phyloP scores from a whole-genome alignment of 2,329 filamentous ascomycete species.

The Aspergillus calidoustus region DNA sequence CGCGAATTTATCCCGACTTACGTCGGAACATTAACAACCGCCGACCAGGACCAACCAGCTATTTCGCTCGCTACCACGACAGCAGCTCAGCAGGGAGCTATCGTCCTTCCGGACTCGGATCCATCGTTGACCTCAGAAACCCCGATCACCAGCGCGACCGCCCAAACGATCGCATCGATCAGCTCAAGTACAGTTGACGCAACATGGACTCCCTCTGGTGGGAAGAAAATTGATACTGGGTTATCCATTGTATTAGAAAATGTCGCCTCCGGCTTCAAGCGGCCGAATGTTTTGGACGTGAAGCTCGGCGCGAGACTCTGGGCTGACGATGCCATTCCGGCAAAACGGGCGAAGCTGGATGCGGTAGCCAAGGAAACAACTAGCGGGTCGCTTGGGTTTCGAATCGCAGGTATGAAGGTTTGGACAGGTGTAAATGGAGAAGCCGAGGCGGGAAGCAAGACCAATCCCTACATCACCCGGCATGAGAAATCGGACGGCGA shows the following conservation, averaged over 20 bases:
- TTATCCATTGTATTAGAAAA: slow-evolving; percentile 85
- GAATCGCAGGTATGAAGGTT: slow-evolving; percentile 69
- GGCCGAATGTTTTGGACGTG: slow-evolving; percentile 88
- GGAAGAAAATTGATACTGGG: slow-evolving; percentile 73
- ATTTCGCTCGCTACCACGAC: slow-evolving; percentile 50
- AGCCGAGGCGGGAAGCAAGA: slow-evolving; percentile 37
- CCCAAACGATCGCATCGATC: slow-evolving; percentile 10
- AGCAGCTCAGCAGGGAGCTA: slow-evolving; percentile 45
- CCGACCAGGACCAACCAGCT: slow-evolving; percentile 51
- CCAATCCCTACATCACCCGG: slow-evolving; percentile 38
- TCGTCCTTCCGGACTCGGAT: slow-evolving; percentile 33
- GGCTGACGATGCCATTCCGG: slow-evolving; percentile 69
- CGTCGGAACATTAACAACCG: slow-evolving; percentile 78
- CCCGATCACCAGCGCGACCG: slow-evolving; percentile 21
- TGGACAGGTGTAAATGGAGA: slow-evolving; percentile 50
- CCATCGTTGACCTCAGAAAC: slow-evolving; percentile 26
- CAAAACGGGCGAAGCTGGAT: slow-evolving; percentile 64
- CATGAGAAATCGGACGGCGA: slow-evolving; percentile 55
- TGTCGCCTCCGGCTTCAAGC: slow-evolving; percentile 75
- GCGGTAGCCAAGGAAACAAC: slow-evolving; percentile 64
- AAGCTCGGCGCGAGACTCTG: slow-evolving; percentile 88
- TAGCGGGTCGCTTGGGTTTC: slow-evolving; percentile 63
- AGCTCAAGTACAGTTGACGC: slow-evolving; percentile 27
- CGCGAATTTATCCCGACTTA: slow-evolving; percentile 81
- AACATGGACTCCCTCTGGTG: slow-evolving; percentile 55